These are phyloP conservation scores for Aleurites moluccanus DNA, from an alignment of 441 rosid genomes.

Conservation along the genomic window DNA sequence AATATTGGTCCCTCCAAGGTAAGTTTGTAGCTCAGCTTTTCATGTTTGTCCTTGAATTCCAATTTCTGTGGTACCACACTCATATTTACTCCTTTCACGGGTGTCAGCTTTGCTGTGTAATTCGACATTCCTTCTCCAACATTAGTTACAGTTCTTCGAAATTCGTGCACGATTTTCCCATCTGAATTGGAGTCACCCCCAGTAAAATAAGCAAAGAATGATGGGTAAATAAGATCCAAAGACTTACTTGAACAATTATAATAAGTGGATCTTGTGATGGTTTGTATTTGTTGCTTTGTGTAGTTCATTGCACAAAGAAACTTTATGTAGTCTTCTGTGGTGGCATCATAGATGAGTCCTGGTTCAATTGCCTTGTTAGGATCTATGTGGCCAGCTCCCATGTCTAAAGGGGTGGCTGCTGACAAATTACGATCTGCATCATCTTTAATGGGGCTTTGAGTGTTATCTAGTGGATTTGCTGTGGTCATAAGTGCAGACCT, in stretches of 20 bases:
- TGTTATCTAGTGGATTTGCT: slow-evolving; percentile 46
- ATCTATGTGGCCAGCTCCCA: slow-evolving; percentile 64
- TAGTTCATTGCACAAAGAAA: slow-evolving; percentile 60
- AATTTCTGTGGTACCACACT: slow-evolving; percentile 55
- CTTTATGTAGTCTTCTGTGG: slow-evolving; percentile 50
- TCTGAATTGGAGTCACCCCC: slow-evolving; percentile 20
- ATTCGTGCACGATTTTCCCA: slow-evolving; percentile 35
- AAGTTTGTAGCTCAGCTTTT: slow-evolving; percentile 46
- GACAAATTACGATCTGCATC: slow-evolving; percentile 41
- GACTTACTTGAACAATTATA: slow-evolving; percentile 40
- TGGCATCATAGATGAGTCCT: slow-evolving; percentile 67
- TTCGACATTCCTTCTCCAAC: slow-evolving; percentile 48
- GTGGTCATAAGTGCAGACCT: slow-evolving; percentile 82
- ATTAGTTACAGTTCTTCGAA: slow-evolving; percentile 58
- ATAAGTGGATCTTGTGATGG: slow-evolving; percentile 46
- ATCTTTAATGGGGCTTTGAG: too few species aligned
- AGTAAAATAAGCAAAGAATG: slow-evolving; percentile 53
- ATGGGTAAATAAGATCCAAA: slow-evolving; percentile 71
- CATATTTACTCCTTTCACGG: slow-evolving; percentile 56
- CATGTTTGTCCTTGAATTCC: slow-evolving; percentile 46
- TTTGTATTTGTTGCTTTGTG: slow-evolving; percentile 52
- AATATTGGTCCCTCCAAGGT: slow-evolving; percentile 44
- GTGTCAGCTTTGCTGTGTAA: slow-evolving; percentile 42
- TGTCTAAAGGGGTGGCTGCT: slow-evolving; percentile 50
- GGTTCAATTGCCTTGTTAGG: slow-evolving; percentile 63